Evolutionary conservation across 176 grass and related monocot genomes (phyloP).

Genomic region (Cenchrus purpureus): DNA sequence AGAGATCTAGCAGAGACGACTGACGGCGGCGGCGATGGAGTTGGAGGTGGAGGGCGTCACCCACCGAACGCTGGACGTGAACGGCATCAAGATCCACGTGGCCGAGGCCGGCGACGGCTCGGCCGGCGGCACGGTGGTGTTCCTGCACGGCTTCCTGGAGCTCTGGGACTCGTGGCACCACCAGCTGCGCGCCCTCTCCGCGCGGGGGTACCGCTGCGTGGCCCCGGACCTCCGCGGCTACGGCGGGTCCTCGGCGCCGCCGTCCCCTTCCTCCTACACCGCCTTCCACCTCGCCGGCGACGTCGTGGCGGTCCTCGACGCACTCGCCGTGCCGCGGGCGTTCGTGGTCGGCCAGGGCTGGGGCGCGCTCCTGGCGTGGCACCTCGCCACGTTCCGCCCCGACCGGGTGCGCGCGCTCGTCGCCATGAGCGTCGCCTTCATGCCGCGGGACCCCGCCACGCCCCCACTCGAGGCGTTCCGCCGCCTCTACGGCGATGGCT

Average conservation of each 20-base stretch:
- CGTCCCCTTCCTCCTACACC: constrained; percentile 39
- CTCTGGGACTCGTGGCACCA: constrained; percentile 58
- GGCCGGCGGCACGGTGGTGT: constrained; percentile 13
- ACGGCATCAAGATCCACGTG: constrained; percentile 48
- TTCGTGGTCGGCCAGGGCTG: constrained; percentile 60
- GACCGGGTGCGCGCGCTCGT: constrained; percentile 58
- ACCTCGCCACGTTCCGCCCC: constrained; percentile 42
- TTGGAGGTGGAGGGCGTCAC: constrained; percentile 24
- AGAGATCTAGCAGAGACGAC: no score
- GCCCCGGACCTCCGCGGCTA: constrained; percentile 53
- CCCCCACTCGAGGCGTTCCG: constrained; percentile 39
- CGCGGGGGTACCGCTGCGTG: constrained; percentile 45
- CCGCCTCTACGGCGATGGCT: constrained; percentile 40
- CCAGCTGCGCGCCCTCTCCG: constrained; percentile 33
- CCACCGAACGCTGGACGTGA: constrained; percentile 42
- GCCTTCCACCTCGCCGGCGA: constrained; percentile 55
- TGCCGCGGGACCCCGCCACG: constrained; percentile 42
- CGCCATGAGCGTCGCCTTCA: constrained; percentile 53
- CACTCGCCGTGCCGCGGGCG: constrained; percentile 32
- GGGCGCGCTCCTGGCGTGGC: constrained; percentile 54
- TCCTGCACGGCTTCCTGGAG: constrained; percentile 54
- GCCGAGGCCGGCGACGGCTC: constrained; percentile 32
- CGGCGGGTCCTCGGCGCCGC: constrained; percentile 40
- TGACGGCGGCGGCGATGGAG: neutral
- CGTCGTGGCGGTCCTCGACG: constrained; percentile 45